phyloP scores from a whole-genome alignment of 129 eudicot genomes.

The Centella asiatica region DNA sequence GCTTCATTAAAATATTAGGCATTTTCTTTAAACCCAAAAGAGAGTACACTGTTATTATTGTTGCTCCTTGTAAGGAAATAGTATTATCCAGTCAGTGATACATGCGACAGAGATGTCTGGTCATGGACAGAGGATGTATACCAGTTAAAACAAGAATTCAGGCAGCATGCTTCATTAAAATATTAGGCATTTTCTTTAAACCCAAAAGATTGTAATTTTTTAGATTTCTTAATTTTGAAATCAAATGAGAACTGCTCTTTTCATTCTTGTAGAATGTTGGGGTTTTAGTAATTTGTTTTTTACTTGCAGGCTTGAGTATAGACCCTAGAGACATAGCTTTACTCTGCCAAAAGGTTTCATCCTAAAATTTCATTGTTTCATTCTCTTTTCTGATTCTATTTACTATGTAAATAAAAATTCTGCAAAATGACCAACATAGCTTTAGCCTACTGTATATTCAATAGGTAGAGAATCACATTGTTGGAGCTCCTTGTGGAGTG shows the following conservation, averaged over 20 bases:
- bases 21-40: too few relatives aligned
- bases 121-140: too few relatives aligned
- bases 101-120: too few relatives aligned
- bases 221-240: background rate
- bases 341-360: constrained; percentile 86
- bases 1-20: too few relatives aligned
- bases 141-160: too few relatives aligned
- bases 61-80: too few relatives aligned
- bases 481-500: constrained; percentile 99
- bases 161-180: too few relatives aligned
- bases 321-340: constrained; percentile 80
- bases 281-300: background rate
- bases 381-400: background rate
- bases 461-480: constrained; percentile 93
- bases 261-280: background rate
- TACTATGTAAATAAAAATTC: background rate
- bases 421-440: background rate
- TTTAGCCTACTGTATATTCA: background rate
- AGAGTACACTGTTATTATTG: too few relatives aligned
- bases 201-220: too few relatives aligned
- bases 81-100: too few relatives aligned
- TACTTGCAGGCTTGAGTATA: constrained; percentile 51
- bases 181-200: too few relatives aligned
- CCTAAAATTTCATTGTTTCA: background rate
- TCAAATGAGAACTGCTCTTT: background rate